phyloP scores from a whole-genome alignment of 768 basidiomycete genomes.

The Paxillus involutus region DNA sequence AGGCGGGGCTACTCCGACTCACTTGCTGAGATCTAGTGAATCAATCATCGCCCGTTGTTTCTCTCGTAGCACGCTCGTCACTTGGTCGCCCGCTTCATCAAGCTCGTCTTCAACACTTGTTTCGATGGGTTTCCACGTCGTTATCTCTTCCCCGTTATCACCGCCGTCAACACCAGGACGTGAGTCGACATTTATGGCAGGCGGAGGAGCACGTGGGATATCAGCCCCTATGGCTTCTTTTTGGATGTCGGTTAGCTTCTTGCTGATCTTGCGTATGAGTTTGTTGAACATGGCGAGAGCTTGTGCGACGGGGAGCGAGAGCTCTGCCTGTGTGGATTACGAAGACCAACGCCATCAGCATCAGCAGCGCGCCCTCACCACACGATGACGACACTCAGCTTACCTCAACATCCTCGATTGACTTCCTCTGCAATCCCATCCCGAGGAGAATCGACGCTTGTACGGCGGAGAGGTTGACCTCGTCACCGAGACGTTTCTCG shows the following conservation, averaged over 20 bases:
- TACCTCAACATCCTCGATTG: conserved; percentile 87
- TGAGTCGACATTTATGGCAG: conserved; percentile 13
- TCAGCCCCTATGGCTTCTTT: conserved; percentile 72
- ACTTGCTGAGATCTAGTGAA: conserved; percentile 86
- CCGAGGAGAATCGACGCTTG: conserved; percentile 91
- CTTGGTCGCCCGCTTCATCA: conserved; percentile 73
- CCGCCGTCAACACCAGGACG: conserved; percentile 13
- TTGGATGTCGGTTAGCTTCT: conserved; percentile 72
- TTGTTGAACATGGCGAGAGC: conserved; percentile 90
- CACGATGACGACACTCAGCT: conserved; percentile 14
- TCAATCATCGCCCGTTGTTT: conserved; percentile 88
- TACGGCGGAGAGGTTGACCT: conserved; percentile 75
- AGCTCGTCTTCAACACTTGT: conserved; percentile 63
- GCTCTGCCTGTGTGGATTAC: conserved; percentile 54
- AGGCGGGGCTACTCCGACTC: conserved; percentile 33
- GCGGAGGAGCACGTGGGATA: conserved; percentile 45
- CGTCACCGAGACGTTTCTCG: conserved; percentile 64
- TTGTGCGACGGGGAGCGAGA: conserved; percentile 84
- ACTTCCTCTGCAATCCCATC: conserved; percentile 85
- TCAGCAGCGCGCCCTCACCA: background rate
- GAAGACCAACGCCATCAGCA: conserved; percentile 3
- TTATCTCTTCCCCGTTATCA: conserved; percentile 1
- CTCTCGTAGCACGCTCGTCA: conserved; percentile 44
- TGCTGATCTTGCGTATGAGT: conserved; percentile 81
- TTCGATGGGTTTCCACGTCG: conserved; percentile 45